Percentiles rank a stretch among this genome's conserved stretches.
These are phyloP conservation scores for Diaporthe velutina DNA, from an alignment of 2,329 filamentous ascomycete genomes.

Conservation along the genomic window DNA sequence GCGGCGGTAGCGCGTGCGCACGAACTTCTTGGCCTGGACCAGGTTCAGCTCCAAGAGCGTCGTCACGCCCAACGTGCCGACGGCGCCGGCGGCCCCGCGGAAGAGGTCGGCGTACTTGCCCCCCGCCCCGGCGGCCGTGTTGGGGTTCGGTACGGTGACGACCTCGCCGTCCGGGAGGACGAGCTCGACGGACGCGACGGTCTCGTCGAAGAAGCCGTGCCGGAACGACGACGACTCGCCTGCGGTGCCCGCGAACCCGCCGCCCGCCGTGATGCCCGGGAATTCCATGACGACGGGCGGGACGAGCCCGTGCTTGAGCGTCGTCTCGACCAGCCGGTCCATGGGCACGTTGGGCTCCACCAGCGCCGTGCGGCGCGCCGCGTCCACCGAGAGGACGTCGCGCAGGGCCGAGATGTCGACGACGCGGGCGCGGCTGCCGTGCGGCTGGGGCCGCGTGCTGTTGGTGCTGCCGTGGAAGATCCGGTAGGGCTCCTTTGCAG, in stretches of 20 bases:
- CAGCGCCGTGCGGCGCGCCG: conserved; percentile 67
- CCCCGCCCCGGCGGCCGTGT: background rate
- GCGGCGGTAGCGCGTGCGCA: conserved; percentile 73
- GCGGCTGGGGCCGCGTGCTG: conserved; percentile 72
- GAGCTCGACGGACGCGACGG: conserved; percentile 74
- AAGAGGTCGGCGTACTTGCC: conserved; percentile 67
- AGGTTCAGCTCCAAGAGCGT: conserved; percentile 76
- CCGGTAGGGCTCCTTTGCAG: conserved; percentile 71
- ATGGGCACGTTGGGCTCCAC: conserved; percentile 80
- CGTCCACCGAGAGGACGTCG: conserved; percentile 75
- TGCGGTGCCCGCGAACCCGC: conserved; percentile 78
- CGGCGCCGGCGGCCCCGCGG: conserved; percentile 73
- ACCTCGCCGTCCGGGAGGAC: conserved; percentile 76
- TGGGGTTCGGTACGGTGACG: conserved; percentile 60
- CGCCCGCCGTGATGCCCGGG: conserved; percentile 80
- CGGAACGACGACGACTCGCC: conserved; percentile 79
- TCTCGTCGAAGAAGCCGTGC: conserved; percentile 79
- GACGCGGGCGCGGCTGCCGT: conserved; percentile 55
- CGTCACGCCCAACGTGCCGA: conserved; percentile 76
- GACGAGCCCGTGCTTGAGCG: conserved; percentile 74
- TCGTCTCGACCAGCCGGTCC: conserved; percentile 77
- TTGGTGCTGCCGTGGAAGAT: conserved; percentile 85
- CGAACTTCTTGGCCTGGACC: conserved; percentile 70
- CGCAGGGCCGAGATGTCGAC: conserved; percentile 76
- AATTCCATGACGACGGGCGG: conserved; percentile 84